A percentile compares a stretch with the other conserved stretches of the same genome.
phyloP scores from a whole-genome alignment of 2,329 filamentous ascomycete species.

The Aciculosporium take region DNA sequence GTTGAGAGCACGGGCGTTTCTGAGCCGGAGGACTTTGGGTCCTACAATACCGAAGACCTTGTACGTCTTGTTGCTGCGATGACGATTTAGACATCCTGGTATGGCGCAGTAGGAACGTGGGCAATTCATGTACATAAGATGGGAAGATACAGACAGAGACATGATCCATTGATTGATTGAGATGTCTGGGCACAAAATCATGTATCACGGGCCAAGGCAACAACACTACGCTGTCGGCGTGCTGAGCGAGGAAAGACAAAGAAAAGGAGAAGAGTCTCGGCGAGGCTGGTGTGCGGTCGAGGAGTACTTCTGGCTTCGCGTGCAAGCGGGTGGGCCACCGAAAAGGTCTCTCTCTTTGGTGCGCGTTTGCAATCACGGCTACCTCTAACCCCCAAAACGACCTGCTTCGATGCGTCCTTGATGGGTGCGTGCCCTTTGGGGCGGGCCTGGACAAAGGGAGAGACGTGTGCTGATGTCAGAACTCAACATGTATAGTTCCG shows the following conservation, averaged over 20 bases:
- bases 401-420: constrained; percentile 3
- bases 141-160: not conserved
- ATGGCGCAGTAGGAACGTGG: not conserved
- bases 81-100: constrained; percentile 7
- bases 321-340: not conserved
- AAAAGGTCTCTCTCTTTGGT: not conserved
- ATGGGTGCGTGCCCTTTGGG: no score
- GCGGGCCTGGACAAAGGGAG: constrained; percentile 7
- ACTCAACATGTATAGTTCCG: constrained; percentile 32
- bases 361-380: constrained; percentile 2
- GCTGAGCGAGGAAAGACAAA: constrained; percentile 1
- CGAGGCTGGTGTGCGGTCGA: not conserved
- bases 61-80: constrained; percentile 12
- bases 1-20: constrained; percentile 5
- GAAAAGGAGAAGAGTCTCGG: not conserved
- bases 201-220: constrained; percentile 1
- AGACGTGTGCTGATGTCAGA: constrained; percentile 5
- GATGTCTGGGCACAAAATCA: constrained; percentile 2
- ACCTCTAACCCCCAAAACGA: constrained; percentile 7
- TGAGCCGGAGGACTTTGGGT: constrained; percentile 16
- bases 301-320: not conserved
- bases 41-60: constrained; percentile 16
- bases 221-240: not conserved
- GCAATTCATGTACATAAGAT: constrained; percentile 1
- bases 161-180: not conserved